Evolutionary conservation across 495 filamentous ascomycete genomes (phyloP).

Genomic region (Penicillium verhagenii): DNA sequence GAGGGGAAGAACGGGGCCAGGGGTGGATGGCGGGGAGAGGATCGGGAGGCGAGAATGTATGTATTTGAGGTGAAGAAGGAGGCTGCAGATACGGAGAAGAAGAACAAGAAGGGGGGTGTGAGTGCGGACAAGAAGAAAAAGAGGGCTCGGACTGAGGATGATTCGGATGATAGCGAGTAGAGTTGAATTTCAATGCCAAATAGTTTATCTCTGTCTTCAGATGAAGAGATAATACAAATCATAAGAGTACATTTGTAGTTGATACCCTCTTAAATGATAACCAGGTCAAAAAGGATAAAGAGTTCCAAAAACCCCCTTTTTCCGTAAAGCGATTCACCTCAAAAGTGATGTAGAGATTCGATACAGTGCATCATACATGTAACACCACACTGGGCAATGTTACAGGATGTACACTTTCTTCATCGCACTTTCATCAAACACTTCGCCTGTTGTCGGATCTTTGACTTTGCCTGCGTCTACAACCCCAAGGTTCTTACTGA

Average conservation of each 20-base stretch:
- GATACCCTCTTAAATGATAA: too few relatives aligned
- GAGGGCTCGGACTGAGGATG: conserved; percentile 35
- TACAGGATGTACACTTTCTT: conserved; percentile 91
- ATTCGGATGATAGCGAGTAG: conserved; percentile 42
- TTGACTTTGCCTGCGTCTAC: conserved; percentile 62
- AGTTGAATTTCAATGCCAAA: neutral
- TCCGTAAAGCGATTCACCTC: too few relatives aligned
- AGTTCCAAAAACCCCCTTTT: too few relatives aligned
- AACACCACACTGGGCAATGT: too few relatives aligned
- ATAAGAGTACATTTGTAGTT: too few relatives aligned
- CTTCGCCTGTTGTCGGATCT: conserved; percentile 75
- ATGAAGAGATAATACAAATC: too few relatives aligned
- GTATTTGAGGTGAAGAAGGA: conserved; percentile 70
- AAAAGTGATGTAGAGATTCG: too few relatives aligned
- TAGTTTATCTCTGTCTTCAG: too few relatives aligned
- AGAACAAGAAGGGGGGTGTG: conserved; percentile 39
- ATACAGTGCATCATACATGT: too few relatives aligned
- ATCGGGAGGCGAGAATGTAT: conserved; percentile 71
- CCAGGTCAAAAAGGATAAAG: too few relatives aligned
- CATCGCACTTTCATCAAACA: conserved; percentile 58
- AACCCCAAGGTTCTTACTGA: conserved; percentile 63
- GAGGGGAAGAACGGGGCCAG: conserved; percentile 53
- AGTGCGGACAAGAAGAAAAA: conserved; percentile 35
- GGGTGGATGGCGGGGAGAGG: conserved; percentile 75
- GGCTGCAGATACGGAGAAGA: conserved; percentile 22